Base-by-base conservation (phyloP, 225 moss, liverwort and hornwort genomes). In the Takakia lepidozioides region DNA sequence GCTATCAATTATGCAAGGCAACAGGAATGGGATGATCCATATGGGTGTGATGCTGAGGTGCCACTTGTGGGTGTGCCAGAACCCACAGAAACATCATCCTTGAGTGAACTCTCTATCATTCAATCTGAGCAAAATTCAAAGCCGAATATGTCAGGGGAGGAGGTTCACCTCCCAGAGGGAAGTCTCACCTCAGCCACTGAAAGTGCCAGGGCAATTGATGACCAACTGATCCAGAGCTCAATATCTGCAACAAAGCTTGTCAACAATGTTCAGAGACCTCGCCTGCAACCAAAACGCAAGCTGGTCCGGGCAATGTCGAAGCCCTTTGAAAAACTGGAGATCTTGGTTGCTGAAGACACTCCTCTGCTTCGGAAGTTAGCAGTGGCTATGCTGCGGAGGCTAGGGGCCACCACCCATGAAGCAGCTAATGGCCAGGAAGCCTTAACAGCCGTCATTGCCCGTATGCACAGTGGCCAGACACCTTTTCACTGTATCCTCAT, bases 401-500 rank as follows among this genome's bases (percentile, higher is more conserved):
- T 87, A 48, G 87, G 87, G 29, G 83, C 87, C 19, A 63, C 36
- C 18, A 72, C 87, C 6, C 49, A 64, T 50, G 71, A 81, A 48
- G 84, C 72, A 19, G 57, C 49, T 39, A 74, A 87, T 55, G 87
- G 87, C 9, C 66, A 68, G 67, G 87, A 84, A 40, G 84, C 74
- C 38, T 38, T 87, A 46, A 64, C 57, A 38, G 66, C 69, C 0
- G 87, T 87, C 19, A 26, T 78, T 41, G 49, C 63, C 54, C 76
- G 84, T 11, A 65, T 66, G 1, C 49, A 56, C 19, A 58, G 20
- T 1, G 69, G 64, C 25, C 55, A 56, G 43, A 58, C 64, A 19
- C 81, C 87, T 27, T 84, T 87, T 53, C 56, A 73, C 64, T 87
- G 87, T 59, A 84, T 87, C 56, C 67, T 87, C 8, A 87, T 87